phyloP scores from a whole-genome alignment of 1,284 basidiomycete species.

The Ustilago vetiveriae region DNA sequence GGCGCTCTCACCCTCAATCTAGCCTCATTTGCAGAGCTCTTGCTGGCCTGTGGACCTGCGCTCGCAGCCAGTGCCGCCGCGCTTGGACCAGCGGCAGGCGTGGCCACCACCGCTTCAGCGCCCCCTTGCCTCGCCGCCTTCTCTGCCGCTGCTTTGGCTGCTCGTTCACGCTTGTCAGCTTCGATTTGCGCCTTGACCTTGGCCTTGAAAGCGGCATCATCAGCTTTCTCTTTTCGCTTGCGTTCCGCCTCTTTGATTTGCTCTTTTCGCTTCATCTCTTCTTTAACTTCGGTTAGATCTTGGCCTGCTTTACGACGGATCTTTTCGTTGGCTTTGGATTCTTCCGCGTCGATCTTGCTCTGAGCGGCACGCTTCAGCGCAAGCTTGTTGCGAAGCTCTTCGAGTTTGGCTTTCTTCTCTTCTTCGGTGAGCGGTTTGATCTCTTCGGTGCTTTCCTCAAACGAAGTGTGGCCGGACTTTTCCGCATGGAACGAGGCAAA shows the following conservation, averaged over 20 bases:
- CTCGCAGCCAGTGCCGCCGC: constrained; percentile 37
- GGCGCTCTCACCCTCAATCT: constrained; percentile 59
- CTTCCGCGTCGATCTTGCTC: constrained; percentile 56
- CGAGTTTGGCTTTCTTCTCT: constrained; percentile 84
- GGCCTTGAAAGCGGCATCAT: constrained; percentile 60
- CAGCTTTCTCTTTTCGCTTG: constrained; percentile 60
- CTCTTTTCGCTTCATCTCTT: constrained; percentile 65
- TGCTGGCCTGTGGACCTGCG: constrained; percentile 29
- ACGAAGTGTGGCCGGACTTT: constrained; percentile 85
- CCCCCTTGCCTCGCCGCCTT: constrained; percentile 59
- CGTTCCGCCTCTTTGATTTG: constrained; percentile 61
- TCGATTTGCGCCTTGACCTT: constrained; percentile 65
- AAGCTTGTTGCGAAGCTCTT: constrained; percentile 70
- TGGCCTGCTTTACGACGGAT: constrained; percentile 66
- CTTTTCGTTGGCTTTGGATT: constrained; percentile 60
- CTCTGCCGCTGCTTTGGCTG: constrained; percentile 60
- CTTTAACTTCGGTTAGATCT: constrained; percentile 53
- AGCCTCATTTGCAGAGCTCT: constrained; percentile 54
- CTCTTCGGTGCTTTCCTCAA: constrained; percentile 95
- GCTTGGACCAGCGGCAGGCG: constrained; percentile 25
- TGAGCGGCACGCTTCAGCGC: constrained; percentile 60
- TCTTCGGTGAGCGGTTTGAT: constrained; percentile 93
- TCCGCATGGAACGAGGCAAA: constrained; percentile 93
- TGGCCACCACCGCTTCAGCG: constrained; percentile 10
- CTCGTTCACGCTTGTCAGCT: constrained; percentile 63